A percentile compares a stretch with the other conserved stretches of the same genome.
phyloP scores from a whole-genome alignment of 352 stramenopile species.

The Nothophytophthora sp. region DNA sequence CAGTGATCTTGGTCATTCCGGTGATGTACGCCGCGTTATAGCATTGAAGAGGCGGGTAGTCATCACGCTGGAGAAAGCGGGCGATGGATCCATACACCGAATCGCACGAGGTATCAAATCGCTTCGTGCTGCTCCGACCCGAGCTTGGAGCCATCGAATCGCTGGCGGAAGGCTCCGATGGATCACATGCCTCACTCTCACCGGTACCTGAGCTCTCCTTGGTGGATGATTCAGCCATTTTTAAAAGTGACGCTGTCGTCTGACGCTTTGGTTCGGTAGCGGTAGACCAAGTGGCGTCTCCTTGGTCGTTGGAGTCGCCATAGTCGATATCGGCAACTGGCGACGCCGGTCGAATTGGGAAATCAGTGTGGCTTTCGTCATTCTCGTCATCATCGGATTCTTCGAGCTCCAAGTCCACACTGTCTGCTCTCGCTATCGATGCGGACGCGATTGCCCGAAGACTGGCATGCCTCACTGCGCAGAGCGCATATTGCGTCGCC shows the following conservation, averaged over 20 bases:
- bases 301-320: slow-evolving; percentile 40
- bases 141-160: slow-evolving; percentile 18
- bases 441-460: neutral
- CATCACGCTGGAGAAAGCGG: slow-evolving; percentile 62
- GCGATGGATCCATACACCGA: slow-evolving; percentile 57
- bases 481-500: slow-evolving; percentile 45
- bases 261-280: neutral
- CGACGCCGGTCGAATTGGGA: neutral
- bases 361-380: slow-evolving; percentile 26
- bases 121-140: slow-evolving; percentile 9
- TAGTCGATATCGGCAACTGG: slow-evolving; percentile 16
- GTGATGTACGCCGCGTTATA: slow-evolving; percentile 61
- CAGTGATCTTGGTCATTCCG: slow-evolving; percentile 59
- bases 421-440: neutral
- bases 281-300: neutral
- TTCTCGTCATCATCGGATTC: slow-evolving; percentile 20
- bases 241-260: too few species aligned
- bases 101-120: slow-evolving; percentile 52
- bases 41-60: slow-evolving; percentile 59
- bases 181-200: slow-evolving; percentile 2
- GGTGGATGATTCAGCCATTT: too few species aligned
- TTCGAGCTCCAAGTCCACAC: neutral
- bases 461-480: slow-evolving; percentile 4
- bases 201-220: neutral
- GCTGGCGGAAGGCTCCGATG: neutral